Percentiles rank a stretch among this genome's conserved stretches.
phyloP scores from a whole-genome alignment of 2,329 filamentous ascomycete species.

The Chalaropsis thielavioides region DNA sequence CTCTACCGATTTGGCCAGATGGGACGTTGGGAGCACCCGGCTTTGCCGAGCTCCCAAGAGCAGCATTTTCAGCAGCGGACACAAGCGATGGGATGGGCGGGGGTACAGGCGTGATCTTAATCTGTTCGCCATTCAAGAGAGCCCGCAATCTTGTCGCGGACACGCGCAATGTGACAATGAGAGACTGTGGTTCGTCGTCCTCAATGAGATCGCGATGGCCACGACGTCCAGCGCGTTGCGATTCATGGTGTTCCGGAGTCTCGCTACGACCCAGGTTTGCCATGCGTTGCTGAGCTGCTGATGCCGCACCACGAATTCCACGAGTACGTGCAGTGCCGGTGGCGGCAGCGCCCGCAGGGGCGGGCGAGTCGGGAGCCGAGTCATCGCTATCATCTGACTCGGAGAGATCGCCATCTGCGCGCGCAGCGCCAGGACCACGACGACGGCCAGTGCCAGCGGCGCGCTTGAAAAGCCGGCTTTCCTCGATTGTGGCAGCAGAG shows the following conservation, averaged over 20 bases:
- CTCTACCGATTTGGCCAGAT: conserved; percentile 46
- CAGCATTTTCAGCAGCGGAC: conserved; percentile 5
- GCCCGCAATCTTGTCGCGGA: conserved; percentile 56
- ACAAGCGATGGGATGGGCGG: conserved; percentile 10
- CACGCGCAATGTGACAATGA: conserved; percentile 64
- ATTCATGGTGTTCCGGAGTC: conserved; percentile 73
- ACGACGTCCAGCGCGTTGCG: conserved; percentile 48
- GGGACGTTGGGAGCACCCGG: conserved; percentile 24
- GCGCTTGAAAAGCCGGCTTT: conserved; percentile 76
- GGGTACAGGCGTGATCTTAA: conserved; percentile 20
- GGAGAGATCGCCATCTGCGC: conserved; percentile 55
- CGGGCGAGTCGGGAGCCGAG: conserved; percentile 73
- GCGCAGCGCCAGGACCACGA: conserved; percentile 28
- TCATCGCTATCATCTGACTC: conserved; percentile 90
- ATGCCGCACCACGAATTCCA: conserved; percentile 77
- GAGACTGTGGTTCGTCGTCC: conserved; percentile 56
- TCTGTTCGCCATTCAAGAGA: conserved; percentile 39
- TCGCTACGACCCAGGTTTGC: conserved; percentile 68
- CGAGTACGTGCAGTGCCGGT: conserved; percentile 71
- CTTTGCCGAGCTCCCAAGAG: not conserved
- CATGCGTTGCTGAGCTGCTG: conserved; percentile 76
- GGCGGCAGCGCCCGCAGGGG: conserved; percentile 43
- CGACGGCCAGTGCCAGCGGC: conserved; percentile 43
- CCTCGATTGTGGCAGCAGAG: conserved; percentile 63
- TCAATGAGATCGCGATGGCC: conserved; percentile 55